These are phyloP conservation scores for Sugiyamaella marilandica DNA, from an alignment of 805 yeast genomes.

Conservation along the genomic window DNA sequence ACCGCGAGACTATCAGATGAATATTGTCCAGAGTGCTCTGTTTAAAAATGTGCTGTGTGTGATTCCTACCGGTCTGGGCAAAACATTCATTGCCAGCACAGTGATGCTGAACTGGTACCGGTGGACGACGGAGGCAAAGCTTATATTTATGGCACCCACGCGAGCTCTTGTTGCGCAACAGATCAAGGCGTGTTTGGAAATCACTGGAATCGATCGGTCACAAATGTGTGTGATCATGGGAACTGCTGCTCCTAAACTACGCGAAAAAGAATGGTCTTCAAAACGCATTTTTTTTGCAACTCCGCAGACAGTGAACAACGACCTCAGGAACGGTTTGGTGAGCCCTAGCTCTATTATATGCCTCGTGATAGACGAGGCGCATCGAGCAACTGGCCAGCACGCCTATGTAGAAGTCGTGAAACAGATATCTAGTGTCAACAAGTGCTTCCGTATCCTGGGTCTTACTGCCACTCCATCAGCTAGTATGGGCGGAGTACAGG, in stretches of 20 bases:
- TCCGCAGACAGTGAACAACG: conserved; percentile 94
- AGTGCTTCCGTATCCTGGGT: conserved; percentile 71
- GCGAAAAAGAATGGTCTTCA: conserved; percentile 69
- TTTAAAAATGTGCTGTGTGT: conserved; percentile 77
- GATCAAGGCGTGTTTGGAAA: conserved; percentile 82
- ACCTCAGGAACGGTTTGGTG: conserved; percentile 64
- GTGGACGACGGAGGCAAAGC: conserved; percentile 76
- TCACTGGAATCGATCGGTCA: conserved; percentile 72
- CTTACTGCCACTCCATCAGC: conserved; percentile 95
- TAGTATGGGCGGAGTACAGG: conserved; percentile 81
- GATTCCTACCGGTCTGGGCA: conserved; percentile 94
- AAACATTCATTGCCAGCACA: conserved; percentile 91
- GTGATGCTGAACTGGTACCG: conserved; percentile 84
- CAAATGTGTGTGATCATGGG: conserved; percentile 70
- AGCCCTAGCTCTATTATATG: conserved; percentile 72
- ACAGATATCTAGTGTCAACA: conserved; percentile 55
- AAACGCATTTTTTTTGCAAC: conserved; percentile 86
- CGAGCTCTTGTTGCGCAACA: conserved; percentile 95
- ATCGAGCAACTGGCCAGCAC: conserved; percentile 83
- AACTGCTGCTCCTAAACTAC: conserved; percentile 40
- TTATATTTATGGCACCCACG: conserved; percentile 95
- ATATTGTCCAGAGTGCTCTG: conserved; percentile 68
- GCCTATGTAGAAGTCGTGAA: conserved; percentile 78
- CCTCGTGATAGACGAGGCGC: conserved; percentile 91
- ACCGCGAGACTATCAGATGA: conserved; percentile 80